Conservation (phyloP, 1,284 basidiomycete species). For the Sphaerobolus stellatus region DNA sequence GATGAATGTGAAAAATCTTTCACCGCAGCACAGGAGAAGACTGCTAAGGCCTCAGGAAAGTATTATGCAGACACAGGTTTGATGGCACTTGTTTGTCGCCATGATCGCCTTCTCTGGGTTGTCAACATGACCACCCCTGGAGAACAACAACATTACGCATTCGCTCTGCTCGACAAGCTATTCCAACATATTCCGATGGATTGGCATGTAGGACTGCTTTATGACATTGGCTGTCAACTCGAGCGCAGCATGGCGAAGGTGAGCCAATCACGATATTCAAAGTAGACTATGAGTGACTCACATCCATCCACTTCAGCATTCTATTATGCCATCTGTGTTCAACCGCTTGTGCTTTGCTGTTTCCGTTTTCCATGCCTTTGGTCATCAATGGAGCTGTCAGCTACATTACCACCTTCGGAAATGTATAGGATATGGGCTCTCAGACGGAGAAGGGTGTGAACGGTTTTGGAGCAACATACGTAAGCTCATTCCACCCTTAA, state of each 20-base stretch:
- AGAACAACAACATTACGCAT: conserved; percentile 40
- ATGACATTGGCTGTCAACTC: conserved; percentile 42
- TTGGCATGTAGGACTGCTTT: conserved; percentile 33
- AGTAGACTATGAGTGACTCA: conserved; percentile 33
- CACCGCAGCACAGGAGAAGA: conserved; percentile 35
- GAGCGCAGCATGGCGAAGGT: conserved; percentile 32
- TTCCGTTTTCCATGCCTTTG: conserved; percentile 44
- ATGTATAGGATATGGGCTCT: conserved; percentile 29
- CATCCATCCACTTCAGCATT: too few species aligned
- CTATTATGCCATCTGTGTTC: conserved; percentile 21
- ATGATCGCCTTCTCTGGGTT: conserved; percentile 37
- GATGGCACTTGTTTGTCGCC: conserved; percentile 36
- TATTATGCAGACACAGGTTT: conserved; percentile 32
- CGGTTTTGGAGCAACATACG: conserved; percentile 34
- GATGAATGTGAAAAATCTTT: conserved; percentile 34
- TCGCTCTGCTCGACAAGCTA: conserved; percentile 34
- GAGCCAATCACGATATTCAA: too few species aligned
- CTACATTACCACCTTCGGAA: conserved; percentile 37
- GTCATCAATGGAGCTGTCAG: conserved; percentile 41
- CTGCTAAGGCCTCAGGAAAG: conserved; percentile 24
- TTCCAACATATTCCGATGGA: conserved; percentile 26
- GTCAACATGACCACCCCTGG: conserved; percentile 42
- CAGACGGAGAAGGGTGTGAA: conserved; percentile 39
- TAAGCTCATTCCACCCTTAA: conserved; percentile 25
- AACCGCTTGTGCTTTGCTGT: conserved; percentile 32